Conservation (phyloP, 1,284 basidiomycete genomes). For the Athelia psychrophila region DNA sequence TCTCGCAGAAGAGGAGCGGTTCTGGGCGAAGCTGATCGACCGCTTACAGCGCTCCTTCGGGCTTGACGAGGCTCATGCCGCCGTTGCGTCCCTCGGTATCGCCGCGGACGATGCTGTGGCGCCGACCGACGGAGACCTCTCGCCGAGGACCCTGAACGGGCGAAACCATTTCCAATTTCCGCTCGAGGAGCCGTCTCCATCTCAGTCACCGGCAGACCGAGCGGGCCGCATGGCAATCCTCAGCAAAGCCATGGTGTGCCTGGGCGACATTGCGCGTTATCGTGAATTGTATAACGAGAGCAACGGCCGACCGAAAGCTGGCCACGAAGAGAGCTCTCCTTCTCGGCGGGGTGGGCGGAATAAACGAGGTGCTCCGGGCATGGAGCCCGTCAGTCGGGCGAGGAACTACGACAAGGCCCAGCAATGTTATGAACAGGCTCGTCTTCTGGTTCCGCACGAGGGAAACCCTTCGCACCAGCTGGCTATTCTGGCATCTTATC, state of each 20-base stretch:
- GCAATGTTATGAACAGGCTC: slow-evolving; percentile 83
- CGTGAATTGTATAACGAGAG: slow-evolving; percentile 85
- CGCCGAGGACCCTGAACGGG: slow-evolving; percentile 10
- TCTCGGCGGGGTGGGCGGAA: slow-evolving; percentile 37
- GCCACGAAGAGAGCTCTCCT: slow-evolving; percentile 52
- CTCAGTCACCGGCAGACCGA: slow-evolving; percentile 45
- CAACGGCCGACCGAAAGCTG: slow-evolving; percentile 60
- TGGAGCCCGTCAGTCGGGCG: slow-evolving; percentile 43
- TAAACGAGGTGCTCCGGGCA: slow-evolving; percentile 36
- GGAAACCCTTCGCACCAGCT: slow-evolving; percentile 95
- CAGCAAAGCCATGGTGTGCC: slow-evolving; percentile 86
- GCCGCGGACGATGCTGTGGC: slow-evolving; percentile 32
- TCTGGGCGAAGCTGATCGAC: slow-evolving; percentile 78
- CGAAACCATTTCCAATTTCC: slow-evolving; percentile 59
- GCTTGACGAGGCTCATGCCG: slow-evolving; percentile 54
- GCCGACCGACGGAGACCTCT: slow-evolving; percentile 17
- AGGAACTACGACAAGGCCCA: slow-evolving; percentile 76
- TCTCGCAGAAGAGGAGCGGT: slow-evolving; percentile 82
- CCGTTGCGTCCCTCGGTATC: slow-evolving; percentile 58
- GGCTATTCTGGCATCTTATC: slow-evolving; percentile 87
- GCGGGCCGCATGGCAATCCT: slow-evolving; percentile 68
- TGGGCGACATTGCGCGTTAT: slow-evolving; percentile 94
- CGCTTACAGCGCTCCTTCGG: slow-evolving; percentile 70
- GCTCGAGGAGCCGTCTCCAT: slow-evolving; percentile 38
- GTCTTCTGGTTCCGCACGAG: slow-evolving; percentile 73